These are phyloP conservation scores for Tolypocladium sp. DNA, from an alignment of 2,329 filamentous ascomycete genomes.

Conservation along the genomic window DNA sequence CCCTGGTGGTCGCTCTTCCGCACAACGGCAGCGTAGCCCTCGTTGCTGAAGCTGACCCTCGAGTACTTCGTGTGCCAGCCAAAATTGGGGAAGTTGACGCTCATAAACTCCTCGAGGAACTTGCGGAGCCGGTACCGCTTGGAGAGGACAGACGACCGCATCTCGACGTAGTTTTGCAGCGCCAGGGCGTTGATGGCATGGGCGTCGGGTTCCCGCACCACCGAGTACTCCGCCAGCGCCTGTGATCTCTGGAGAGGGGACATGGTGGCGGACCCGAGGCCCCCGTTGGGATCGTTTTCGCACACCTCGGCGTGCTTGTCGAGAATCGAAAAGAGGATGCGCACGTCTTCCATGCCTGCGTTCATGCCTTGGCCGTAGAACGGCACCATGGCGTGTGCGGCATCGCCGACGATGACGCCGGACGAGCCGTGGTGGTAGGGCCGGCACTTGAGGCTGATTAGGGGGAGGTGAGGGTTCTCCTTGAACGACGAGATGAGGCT, in stretches of 20 bases:
- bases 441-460: constrained; percentile 87
- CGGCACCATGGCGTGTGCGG: constrained; percentile 94
- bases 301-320: constrained; percentile 52
- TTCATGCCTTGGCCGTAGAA: constrained; percentile 99
- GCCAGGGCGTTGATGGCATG: constrained; percentile 90
- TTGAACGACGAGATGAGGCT: constrained; percentile 68
- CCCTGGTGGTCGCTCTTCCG: constrained; percentile 61
- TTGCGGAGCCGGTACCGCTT: constrained; percentile 74
- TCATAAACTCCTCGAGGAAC: constrained; percentile 74
- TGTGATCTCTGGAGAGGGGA: constrained; percentile 46
- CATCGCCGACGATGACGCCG: constrained; percentile 82
- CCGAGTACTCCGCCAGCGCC: constrained; percentile 69
- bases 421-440: constrained; percentile 75
- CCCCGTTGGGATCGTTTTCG: constrained; percentile 31
- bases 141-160: constrained; percentile 77
- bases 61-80: constrained; percentile 93
- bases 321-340: constrained; percentile 73
- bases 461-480: constrained; percentile 77
- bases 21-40: constrained; percentile 79
- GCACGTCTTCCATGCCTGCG: constrained; percentile 87
- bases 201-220: constrained; percentile 65
- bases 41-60: constrained; percentile 86
- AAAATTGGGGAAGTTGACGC: constrained; percentile 62
- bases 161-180: constrained; percentile 85
- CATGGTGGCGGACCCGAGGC: constrained; percentile 26